Evolutionary conservation across 306 rosid species (phyloP).

Genomic region (Gastrolobium bilobum): DNA sequence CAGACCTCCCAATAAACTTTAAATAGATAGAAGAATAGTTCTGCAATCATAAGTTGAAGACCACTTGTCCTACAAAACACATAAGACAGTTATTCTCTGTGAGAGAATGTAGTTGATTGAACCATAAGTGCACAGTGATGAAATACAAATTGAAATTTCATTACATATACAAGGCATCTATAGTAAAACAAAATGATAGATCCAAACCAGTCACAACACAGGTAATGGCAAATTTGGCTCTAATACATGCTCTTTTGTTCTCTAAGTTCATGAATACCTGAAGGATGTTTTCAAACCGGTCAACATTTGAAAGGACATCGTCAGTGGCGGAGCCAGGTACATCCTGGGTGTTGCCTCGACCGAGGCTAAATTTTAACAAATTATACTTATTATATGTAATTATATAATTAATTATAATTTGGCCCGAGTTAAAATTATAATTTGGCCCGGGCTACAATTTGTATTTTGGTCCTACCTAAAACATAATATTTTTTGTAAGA

Average conservation of each 20-base stretch:
- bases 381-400: no score
- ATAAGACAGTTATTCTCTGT: no score
- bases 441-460: no score
- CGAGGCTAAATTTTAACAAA: no score
- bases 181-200: constrained; percentile 26
- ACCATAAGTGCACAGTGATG: neutral
- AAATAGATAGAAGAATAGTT: constrained; percentile 93
- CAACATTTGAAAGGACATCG: constrained; percentile 96
- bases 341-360: no score
- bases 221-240: constrained; percentile 12
- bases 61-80: no score
- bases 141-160: constrained; percentile 21
- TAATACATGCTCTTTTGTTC: constrained; percentile 9
- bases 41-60: constrained; percentile 98
- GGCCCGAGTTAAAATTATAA: no score
- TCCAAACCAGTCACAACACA: constrained; percentile 23
- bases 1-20: constrained; percentile 94
- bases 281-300: constrained; percentile 94
- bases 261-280: constrained; percentile 67
- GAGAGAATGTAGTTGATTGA: constrained; percentile 1
- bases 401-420: no score
- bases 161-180: constrained; percentile 12
- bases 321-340: no score
- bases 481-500: no score
- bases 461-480: no score